A percentile compares a stretch with the other conserved stretches of the same genome.
These are phyloP conservation scores for Davidsoniella eucalypti DNA, from an alignment of 2,329 filamentous ascomycete genomes.

Conservation along the genomic window DNA sequence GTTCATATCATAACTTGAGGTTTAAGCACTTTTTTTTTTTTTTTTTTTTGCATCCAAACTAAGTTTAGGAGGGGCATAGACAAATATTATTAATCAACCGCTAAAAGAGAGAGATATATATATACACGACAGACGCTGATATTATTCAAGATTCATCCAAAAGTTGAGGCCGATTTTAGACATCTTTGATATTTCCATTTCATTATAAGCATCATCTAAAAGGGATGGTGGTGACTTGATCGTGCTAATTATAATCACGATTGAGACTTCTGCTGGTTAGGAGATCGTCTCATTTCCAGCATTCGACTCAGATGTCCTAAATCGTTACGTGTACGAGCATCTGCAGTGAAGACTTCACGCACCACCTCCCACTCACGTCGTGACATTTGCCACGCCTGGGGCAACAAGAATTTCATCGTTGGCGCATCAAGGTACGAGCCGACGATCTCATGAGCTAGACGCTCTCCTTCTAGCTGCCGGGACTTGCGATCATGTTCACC, in stretches of 20 bases:
- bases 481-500: constrained; percentile 8
- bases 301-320: constrained; percentile 38
- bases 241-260: not conserved
- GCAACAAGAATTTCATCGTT: constrained; percentile 52
- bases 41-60: too few species aligned
- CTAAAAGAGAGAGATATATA: too few species aligned
- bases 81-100: too few species aligned
- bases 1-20: too few species aligned
- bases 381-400: constrained; percentile 51
- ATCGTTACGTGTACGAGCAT: constrained; percentile 49
- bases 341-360: constrained; percentile 46
- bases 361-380: constrained; percentile 62
- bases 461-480: constrained; percentile 27
- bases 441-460: constrained; percentile 44
- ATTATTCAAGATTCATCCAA: too few species aligned
- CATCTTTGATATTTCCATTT: too few species aligned
- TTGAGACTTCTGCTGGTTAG: not conserved
- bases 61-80: too few species aligned
- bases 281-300: constrained; percentile 25
- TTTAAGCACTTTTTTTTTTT: too few species aligned
- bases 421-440: constrained; percentile 45
- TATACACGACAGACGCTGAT: too few species aligned
- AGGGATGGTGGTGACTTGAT: too few species aligned
- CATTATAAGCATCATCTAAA: too few species aligned
- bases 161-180: too few species aligned